phyloP scores from a whole-genome alignment of 1,139 yeast genomes.

The Protomyces gravidus region DNA sequence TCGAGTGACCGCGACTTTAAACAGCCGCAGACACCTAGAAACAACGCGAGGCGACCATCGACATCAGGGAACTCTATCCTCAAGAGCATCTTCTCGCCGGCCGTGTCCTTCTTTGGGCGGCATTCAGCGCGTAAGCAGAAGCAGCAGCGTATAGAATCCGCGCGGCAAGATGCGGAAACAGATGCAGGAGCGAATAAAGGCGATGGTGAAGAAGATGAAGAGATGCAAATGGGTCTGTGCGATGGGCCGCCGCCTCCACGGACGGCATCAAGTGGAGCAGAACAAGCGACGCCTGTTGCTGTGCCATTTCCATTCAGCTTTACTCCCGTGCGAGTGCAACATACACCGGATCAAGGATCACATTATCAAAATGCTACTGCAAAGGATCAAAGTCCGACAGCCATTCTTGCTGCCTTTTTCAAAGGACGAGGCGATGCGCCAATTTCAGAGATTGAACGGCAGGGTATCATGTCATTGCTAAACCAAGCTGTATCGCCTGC shows the following conservation, averaged over 20 bases:
- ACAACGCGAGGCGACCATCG: background rate
- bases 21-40: background rate
- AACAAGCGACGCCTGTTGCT: background rate
- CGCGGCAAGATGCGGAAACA: background rate
- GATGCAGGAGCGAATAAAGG: background rate
- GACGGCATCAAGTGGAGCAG: background rate
- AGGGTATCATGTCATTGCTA: conserved; percentile 68
- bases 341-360: background rate
- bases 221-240: background rate
- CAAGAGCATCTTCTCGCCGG: conserved; percentile 17
- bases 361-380: conserved; percentile 5
- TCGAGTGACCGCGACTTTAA: background rate
- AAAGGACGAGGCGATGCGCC: conserved; percentile 70
- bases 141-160: background rate
- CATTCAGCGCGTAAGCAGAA: background rate
- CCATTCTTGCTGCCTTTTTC: conserved; percentile 67
- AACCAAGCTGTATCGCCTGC: conserved; percentile 33
- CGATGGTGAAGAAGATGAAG: background rate
- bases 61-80: conserved; percentile 2
- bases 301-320: background rate
- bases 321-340: conserved; percentile 4
- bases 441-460: conserved; percentile 70
- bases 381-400: conserved; percentile 46
- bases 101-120: conserved; percentile 1
- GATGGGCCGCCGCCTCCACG: background rate